Base-by-base conservation (phyloP, 768 basidiomycete species). In the Phanerochaete carnosa region DNA sequence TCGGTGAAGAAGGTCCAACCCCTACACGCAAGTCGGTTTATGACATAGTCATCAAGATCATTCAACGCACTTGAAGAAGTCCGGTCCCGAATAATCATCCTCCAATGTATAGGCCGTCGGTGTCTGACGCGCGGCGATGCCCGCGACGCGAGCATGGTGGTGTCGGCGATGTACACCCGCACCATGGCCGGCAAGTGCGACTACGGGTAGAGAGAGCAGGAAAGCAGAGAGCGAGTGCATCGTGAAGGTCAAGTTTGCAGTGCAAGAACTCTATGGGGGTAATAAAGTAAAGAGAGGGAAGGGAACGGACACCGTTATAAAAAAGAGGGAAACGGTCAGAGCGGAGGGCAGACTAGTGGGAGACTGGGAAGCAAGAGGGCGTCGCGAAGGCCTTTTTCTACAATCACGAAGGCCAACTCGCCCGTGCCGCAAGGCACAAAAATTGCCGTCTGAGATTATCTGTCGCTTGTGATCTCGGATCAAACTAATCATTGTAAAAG, bases 1-100 rank as follows among this genome's bases (percentile, higher is more conserved):
- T 64, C 73, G 13, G 77, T 78, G 74, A 83, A 90, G 75, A 89
- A 92, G 32, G 86, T 74, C 86, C 87, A 92, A 46, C 82, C 65
- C 51, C 89, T 90, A 65, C n/a, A 66, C 25, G 5, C 29, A 19
- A 25, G 50, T 58, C 32, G 49, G 51, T 25, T 1, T 25, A 8
- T 8, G 6, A 55, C 60, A 9, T 54, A 12, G 26, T 29, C 58
- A 59, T 29, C 19, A 23, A n/a, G 30, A 29, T 28, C 30, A 9
- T 12, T 25, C 37, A 22, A 77, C 75, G 65, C 62, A 89, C 88
- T 82, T 76, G 59, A 90, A 75, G 73, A 91, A 89, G 54, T 76
- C 79, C 9, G 84, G 65, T 11, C 85, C 87, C 49, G 76, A 70
- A 63, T 75, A 81, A 47, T 74, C 68, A 63, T 81, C 77, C 22